Evolutionary conservation across 805 yeast species (phyloP).

Genomic region (Kuraishia borneana): DNA sequence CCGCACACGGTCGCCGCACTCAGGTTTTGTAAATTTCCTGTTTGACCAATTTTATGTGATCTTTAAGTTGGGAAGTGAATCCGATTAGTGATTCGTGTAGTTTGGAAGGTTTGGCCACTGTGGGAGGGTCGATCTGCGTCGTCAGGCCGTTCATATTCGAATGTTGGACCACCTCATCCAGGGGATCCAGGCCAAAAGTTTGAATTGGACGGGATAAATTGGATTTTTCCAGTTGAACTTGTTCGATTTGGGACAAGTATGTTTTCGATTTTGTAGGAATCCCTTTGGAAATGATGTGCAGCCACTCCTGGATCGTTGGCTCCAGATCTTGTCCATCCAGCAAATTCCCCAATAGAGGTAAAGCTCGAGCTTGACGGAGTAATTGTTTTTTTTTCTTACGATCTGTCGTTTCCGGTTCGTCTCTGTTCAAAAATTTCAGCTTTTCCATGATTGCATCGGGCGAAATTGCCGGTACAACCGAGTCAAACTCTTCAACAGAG

Average conservation of each 20-base stretch:
- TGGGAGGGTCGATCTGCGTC: neutral
- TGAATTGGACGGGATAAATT: neutral
- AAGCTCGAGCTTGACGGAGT: neutral
- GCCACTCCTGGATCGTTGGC: conserved; percentile 4
- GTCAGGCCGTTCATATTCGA: neutral
- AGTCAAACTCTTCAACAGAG: conserved; percentile 1
- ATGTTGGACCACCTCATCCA: conserved; percentile 1
- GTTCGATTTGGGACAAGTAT: conserved; percentile 7
- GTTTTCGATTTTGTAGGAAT: conserved; percentile 4
- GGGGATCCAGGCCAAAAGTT: neutral
- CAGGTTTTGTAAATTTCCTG: neutral
- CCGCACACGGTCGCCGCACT: too few species aligned
- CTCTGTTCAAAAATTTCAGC: neutral
- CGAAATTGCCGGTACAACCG: conserved; percentile 1
- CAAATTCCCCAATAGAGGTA: conserved; percentile 2
- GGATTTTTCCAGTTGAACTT: conserved; percentile 7
- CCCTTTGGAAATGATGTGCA: conserved; percentile 1
- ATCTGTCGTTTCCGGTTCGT: neutral
- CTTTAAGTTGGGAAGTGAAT: neutral
- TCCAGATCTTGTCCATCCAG: neutral
- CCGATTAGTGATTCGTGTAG: neutral
- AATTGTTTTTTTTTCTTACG: neutral
- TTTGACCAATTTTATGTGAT: neutral
- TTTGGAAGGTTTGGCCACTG: neutral
- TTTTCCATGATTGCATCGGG: neutral